phyloP scores from a whole-genome alignment of 148 eudicot species.

The Pouteria glomerata region DNA sequence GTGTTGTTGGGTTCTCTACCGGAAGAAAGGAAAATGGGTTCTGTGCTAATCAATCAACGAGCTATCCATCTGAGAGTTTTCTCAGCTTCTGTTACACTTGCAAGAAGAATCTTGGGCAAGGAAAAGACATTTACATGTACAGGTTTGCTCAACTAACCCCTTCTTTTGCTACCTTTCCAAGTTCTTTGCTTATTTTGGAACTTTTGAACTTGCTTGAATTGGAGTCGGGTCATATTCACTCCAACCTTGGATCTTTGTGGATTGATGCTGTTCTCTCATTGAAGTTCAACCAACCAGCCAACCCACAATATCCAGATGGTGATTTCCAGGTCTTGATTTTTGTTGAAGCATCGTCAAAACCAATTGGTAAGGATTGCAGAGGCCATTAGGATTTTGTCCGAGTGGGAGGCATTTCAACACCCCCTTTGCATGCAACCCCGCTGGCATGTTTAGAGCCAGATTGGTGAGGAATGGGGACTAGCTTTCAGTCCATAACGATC shows the following conservation, averaged over 20 bases:
- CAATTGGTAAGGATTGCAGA: no score
- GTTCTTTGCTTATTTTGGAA: neutral
- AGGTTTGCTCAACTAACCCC: constrained; percentile 27
- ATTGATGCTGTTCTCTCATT: no score
- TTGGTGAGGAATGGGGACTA: no score
- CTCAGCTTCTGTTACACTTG: constrained; percentile 56
- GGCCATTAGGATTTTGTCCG: no score
- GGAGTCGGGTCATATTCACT: neutral
- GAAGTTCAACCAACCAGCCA: no score
- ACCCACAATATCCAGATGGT: no score
- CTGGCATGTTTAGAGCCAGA: no score
- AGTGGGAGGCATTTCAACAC: no score
- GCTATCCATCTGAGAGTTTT: constrained; percentile 52
- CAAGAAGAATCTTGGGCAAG: constrained; percentile 54
- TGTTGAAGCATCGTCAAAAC: no score
- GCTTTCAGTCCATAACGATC: no score
- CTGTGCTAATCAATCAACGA: constrained; percentile 16
- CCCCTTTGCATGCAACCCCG: no score
- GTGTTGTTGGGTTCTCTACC: constrained; percentile 21
- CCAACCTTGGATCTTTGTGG: neutral
- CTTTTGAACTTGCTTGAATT: neutral
- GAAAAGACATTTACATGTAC: constrained; percentile 63
- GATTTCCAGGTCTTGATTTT: no score
- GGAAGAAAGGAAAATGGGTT: constrained; percentile 19
- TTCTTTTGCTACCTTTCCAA: neutral